Base-by-base conservation (phyloP, 257 asterid genomes). In the Solanum peruvianum region DNA sequence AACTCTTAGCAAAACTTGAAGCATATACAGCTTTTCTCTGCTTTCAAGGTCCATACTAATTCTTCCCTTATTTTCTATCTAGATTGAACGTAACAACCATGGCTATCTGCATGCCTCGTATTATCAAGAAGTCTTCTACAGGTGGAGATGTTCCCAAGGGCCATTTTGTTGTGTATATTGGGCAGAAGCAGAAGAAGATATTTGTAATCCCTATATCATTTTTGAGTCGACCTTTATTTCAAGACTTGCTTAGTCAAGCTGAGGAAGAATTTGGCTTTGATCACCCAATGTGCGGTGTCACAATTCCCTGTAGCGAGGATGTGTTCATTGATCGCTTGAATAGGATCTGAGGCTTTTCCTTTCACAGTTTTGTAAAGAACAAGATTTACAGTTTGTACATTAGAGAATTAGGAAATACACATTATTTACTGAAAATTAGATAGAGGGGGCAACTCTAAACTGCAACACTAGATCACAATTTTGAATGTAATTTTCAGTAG, bases 91-190 rank as follows among this genome's bases (percentile, higher is more conserved):
- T 6, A 70, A 70, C 2, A 11, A 70, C 77, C 77, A 66, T 66
- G 73, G 37, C 73, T 66, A 33, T 71, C 14, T 15, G 27, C 4
- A 33, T 71, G 78, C 45, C 78, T 33, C 45, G 78, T 71, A 33
- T 71, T 9, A 71, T 71, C 45, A 71, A 71, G 78, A 71, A 71
- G 45, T 71, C 78, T 33, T 71, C 78, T 18, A 33, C 78, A 71
- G 13, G 0, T 18, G 78, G 78, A 31, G 88, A 88, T n/a, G 92
- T 91, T 31, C 96, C 95, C 4, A 94, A 92, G 80, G 96, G 98
- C n/a, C 93, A 93, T 69, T 33, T 91, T 5, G 95, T 91, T 12
- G 91, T 12, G 91, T 69, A 69, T 31, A 16, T 69, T 14, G 76
- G 42, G 76, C 42, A 69, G 76, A 69, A 60, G 27, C 67, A 21